These are phyloP conservation scores for Candida easanensis DNA, from an alignment of 805 yeast species.

Conservation along the genomic window DNA sequence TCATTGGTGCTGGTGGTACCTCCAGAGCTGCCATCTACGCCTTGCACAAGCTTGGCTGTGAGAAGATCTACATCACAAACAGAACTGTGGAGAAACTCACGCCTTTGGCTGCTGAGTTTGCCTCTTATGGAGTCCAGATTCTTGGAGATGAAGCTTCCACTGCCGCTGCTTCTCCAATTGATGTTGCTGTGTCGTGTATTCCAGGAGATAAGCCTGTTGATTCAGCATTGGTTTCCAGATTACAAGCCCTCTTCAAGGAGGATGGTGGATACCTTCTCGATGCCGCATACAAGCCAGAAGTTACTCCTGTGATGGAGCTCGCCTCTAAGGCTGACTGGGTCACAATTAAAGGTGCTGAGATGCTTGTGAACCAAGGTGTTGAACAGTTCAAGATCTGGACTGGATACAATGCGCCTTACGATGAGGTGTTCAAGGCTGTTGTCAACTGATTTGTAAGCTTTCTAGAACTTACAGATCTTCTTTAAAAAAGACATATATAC, in stretches of 20 bases:
- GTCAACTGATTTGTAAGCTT: too few species aligned
- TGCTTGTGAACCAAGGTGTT: conserved; percentile 92
- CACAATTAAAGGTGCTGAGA: conserved; percentile 87
- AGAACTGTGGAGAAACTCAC: conserved; percentile 68
- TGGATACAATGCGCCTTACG: conserved; percentile 60
- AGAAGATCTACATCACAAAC: conserved; percentile 72
- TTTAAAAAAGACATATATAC: too few species aligned
- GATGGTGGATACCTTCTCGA: conserved; percentile 55
- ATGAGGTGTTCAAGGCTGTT: conserved; percentile 61
- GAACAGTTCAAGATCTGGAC: conserved; percentile 83
- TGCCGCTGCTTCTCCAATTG: conserved; percentile 38
- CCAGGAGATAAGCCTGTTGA: conserved; percentile 81
- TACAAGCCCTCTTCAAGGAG: conserved; percentile 49
- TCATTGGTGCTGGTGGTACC: conserved; percentile 97
- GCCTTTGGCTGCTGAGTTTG: conserved; percentile 57
- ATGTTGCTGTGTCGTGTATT: conserved; percentile 71
- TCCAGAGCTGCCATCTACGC: conserved; percentile 94
- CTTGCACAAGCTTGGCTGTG: conserved; percentile 72
- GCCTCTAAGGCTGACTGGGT: conserved; percentile 70
- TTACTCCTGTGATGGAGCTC: conserved; percentile 81
- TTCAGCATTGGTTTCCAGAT: conserved; percentile 40
- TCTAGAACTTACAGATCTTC: too few species aligned
- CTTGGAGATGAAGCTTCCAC: conserved; percentile 50
- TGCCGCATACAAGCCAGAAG: conserved; percentile 90
- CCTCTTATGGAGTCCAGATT: conserved; percentile 53